Percentiles rank a stretch among this genome's conserved stretches.
phyloP scores from a whole-genome alignment of 192 early-diverging fungal genomes.

The Backusella liffmaniae region DNA sequence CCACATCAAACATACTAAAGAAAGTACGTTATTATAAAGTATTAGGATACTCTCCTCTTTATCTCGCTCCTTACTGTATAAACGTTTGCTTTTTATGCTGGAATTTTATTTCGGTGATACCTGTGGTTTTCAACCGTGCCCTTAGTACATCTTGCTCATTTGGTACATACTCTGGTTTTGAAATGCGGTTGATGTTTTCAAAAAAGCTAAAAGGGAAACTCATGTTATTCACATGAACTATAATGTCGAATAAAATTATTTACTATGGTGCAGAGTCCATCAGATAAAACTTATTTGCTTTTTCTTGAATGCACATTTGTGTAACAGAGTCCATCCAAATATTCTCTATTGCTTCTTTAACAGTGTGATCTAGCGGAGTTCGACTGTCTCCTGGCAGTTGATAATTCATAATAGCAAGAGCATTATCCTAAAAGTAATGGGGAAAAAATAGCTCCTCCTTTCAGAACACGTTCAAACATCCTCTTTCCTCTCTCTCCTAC shows the following conservation, averaged over 20 bases:
- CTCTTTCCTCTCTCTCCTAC: background rate
- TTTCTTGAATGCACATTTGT: conserved; percentile 62
- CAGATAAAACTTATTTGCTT: conserved; percentile 77
- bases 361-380: conserved; percentile 57
- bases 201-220: conserved; percentile 70
- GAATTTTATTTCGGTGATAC: conserved; percentile 96
- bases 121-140: conserved; percentile 93
- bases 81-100: conserved; percentile 79
- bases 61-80: conserved; percentile 62
- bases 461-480: background rate
- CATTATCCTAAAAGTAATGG: background rate
- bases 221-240: background rate
- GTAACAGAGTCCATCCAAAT: conserved; percentile 74
- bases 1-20: conserved; percentile 82
- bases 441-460: background rate
- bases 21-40: background rate
- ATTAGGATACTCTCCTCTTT: background rate
- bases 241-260: conserved; percentile 21
- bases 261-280: conserved; percentile 93
- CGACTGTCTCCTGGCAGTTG: conserved; percentile 39
- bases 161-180: conserved; percentile 79
- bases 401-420: background rate
- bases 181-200: conserved; percentile 84
- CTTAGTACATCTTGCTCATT: conserved; percentile 91
- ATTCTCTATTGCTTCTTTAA: conserved; percentile 68